Base-by-base conservation (phyloP, 306 rosid species). In the peach (Prunus persica) region DNA sequence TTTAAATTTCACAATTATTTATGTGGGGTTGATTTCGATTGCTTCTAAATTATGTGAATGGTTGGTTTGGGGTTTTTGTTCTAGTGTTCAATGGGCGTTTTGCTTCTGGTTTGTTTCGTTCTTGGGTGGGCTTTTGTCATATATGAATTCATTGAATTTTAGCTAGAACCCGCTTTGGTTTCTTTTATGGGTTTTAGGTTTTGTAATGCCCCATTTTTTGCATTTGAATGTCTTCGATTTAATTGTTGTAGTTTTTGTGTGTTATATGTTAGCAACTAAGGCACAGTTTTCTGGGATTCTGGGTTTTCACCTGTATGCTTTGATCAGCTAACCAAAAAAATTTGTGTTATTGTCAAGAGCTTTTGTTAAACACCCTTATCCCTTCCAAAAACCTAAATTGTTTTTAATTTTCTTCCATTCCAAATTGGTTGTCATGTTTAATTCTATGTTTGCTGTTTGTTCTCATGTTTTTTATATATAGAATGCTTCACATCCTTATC, bases 51-150 rank as follows among this genome's bases (percentile, higher is more conserved):
- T 20, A 25, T 18, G 32, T 67, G 61, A 69, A 77, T 67, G 30
- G 49, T 7, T 75, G 27, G 5, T 77, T 65, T 46, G 61, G 80
- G 73, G 64, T 38, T 63, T 34, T 30, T 12, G 1, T 30, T 78
- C 22, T 11, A 3, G 27, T 49, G 22, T 12, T 74, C 27, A 25
- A 65, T 60, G 6, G 46, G 2, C 8, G 22, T 18, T 56, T 65
- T 54, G 71, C 14, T 25, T 46, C 32, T 32, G 28, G 8, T 65
- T 51, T 72, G 11, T 6, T 76, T 68, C 15, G 45, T 0, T 41
- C 12, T 58, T 16, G 25, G 75, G 25, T 24, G 52, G 27, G 47
- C 50, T 11, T 4, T 72, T 77, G 8, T 67, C 30, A 55, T 2
- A 2, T 65, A 7, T 25, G 24, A 25, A 3, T 58, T 45, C 3